phyloP scores from a whole-genome alignment of 1,284 basidiomycete species.

The Cutaneotrichosporon arboriforme region DNA sequence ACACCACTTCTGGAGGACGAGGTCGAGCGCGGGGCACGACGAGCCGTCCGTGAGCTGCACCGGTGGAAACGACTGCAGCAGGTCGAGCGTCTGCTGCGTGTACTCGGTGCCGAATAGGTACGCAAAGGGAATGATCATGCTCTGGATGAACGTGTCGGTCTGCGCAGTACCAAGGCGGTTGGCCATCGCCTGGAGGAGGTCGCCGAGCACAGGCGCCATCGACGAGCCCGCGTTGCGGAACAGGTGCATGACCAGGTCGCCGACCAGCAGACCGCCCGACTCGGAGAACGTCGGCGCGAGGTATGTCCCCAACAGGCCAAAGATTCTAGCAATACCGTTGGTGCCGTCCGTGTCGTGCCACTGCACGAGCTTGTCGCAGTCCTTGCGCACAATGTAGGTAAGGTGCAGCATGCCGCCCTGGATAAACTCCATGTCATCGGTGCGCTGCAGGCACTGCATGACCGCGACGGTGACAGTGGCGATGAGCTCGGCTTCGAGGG shows the following conservation, averaged over 20 bases:
- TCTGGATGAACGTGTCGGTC: slow-evolving; percentile 77
- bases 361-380: slow-evolving; percentile 67
- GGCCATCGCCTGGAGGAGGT: slow-evolving; percentile 77
- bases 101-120: slow-evolving; percentile 78
- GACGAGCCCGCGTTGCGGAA: slow-evolving; percentile 72
- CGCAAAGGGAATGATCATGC: slow-evolving; percentile 83
- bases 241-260: slow-evolving; percentile 89
- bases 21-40: slow-evolving; percentile 56
- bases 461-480: slow-evolving; percentile 64
- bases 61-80: slow-evolving; percentile 60
- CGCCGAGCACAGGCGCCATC: slow-evolving; percentile 62
- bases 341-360: slow-evolving; percentile 66
- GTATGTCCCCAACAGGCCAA: slow-evolving; percentile 68
- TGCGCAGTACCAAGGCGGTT: slow-evolving; percentile 71
- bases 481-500: slow-evolving; percentile 72
- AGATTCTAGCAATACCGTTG: slow-evolving; percentile 66
- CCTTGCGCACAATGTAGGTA: slow-evolving; percentile 80
- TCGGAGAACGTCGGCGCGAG: slow-evolving; percentile 61
- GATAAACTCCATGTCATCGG: slow-evolving; percentile 76
- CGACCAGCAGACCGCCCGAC: slow-evolving; percentile 83
- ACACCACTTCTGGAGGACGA: slow-evolving; percentile 83
- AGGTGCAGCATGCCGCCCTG: slow-evolving; percentile 79
- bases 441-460: slow-evolving; percentile 61
- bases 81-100: slow-evolving; percentile 65
- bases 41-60: slow-evolving; percentile 51